A percentile compares a stretch with the other conserved stretches of the same genome.
These are phyloP conservation scores for Ustilago esculenta DNA, from an alignment of 1,284 basidiomycete genomes.

Conservation along the genomic window DNA sequence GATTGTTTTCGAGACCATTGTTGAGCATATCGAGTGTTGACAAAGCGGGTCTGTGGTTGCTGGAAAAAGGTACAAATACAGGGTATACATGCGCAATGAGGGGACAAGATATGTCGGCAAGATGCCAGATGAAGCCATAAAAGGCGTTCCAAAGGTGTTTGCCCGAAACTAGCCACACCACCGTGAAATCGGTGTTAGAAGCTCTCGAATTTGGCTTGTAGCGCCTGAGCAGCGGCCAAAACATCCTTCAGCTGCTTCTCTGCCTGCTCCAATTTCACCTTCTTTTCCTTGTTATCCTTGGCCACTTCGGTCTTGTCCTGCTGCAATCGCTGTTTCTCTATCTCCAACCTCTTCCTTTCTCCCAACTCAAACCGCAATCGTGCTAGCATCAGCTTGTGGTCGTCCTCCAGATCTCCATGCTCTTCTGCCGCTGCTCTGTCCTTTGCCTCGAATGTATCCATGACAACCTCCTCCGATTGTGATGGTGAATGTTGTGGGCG, in stretches of 20 bases:
- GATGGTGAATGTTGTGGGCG: too few species aligned
- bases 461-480: too few species aligned
- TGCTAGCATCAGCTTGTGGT: constrained; percentile 37
- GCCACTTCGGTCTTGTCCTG: constrained; percentile 29
- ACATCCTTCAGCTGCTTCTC: constrained; percentile 35
- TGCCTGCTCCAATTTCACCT: constrained; percentile 30
- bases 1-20: too few species aligned
- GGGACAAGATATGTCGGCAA: too few species aligned
- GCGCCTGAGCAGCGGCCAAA: constrained; percentile 11
- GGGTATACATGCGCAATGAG: constrained; percentile 27
- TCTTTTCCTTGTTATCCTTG: constrained; percentile 45
- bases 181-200: constrained; percentile 2
- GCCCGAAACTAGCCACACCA: background rate
- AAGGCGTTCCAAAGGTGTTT: too few species aligned
- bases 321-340: constrained; percentile 31
- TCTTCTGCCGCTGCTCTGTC: too few species aligned
- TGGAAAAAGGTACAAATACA: constrained; percentile 26
- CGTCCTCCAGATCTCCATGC: constrained; percentile 5
- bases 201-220: constrained; percentile 31
- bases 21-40: too few species aligned
- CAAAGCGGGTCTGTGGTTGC: too few species aligned
- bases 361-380: constrained; percentile 33
- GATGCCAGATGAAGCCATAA: too few species aligned
- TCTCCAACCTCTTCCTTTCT: constrained; percentile 37
- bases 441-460: too few species aligned